Percentiles rank a stretch among this genome's conserved stretches.
These are phyloP conservation scores for Fraxinus latifolia DNA, from an alignment of 305 asterid species.

Conservation along the genomic window DNA sequence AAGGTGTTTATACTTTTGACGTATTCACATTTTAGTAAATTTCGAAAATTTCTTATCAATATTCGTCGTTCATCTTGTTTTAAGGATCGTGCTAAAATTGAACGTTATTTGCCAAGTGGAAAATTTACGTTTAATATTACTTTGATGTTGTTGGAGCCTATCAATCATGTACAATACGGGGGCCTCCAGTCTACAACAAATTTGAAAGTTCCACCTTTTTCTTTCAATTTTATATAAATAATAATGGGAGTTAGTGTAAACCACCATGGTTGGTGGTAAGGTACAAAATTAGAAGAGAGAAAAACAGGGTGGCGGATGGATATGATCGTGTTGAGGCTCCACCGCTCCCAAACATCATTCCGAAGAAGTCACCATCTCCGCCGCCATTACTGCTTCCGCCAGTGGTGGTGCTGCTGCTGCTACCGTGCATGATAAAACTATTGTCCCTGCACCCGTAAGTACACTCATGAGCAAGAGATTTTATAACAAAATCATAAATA, in stretches of 20 bases:
- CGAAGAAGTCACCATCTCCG: constrained; percentile 9
- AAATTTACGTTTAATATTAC: not conserved
- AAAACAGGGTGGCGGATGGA: not conserved
- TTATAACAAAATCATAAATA: not conserved
- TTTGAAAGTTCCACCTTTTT: not conserved
- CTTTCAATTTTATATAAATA: not conserved
- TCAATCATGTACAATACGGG: not conserved
- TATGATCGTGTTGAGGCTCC: constrained; percentile 18
- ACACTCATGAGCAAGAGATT: not conserved
- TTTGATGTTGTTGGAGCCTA: not conserved
- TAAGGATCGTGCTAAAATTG: not conserved
- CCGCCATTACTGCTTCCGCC: constrained; percentile 3
- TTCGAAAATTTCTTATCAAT: not conserved
- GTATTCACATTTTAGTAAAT: not conserved
- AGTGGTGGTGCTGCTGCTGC: not conserved
- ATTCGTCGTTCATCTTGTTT: not conserved
- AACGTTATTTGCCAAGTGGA: not conserved
- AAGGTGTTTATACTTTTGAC: not conserved
- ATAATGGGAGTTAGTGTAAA: constrained; percentile 8
- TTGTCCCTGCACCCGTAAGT: constrained; percentile 12
- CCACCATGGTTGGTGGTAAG: constrained; percentile 4
- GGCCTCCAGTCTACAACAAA: not conserved
- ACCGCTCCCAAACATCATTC: constrained; percentile 20
- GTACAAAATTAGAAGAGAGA: constrained; percentile 17
- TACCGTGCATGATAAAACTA: constrained; percentile 11